Evolutionary conservation across 805 yeast species (phyloP), one percentile per base, ranked within the genome.

Genomic region (Suhomyces faveliae): DNA sequence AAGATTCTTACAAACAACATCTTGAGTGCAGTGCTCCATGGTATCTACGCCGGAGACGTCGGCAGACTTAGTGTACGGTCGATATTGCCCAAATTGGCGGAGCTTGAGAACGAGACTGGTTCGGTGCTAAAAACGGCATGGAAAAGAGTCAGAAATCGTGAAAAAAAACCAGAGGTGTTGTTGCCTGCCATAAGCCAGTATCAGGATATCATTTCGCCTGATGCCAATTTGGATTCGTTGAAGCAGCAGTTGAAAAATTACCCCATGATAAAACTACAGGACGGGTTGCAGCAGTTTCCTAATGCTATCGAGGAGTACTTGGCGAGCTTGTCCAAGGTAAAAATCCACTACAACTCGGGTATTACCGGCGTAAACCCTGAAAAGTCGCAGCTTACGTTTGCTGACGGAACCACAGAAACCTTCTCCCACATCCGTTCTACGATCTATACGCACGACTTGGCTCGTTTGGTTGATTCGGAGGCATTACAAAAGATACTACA

Each of bases 1-100:
- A 70, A 72, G 7, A 46, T 70, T 2, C 64, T 85, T 4, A 70
- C 77, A 3, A 69, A 68, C 48, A 83, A 87, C 43, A 66, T 92
- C 11, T 67, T 87, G 17, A 87, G 96, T 64, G 98, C 96, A 0
- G 68, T 90, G 3, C 73, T 86, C 62, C 89, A 90, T 59, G 99
- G 99, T 0, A 83, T 94, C 1, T 92, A 90, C 64, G 97, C 96
- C 1, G 76, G 76, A 1, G 96, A 91, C 63, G 74, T 82, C 1
- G 58, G 74, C 5, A 70, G 78, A 47, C 65, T 92, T 42, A 87
- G 96, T 69, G 81, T 85, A 0, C 67, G 78, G 17, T 73, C 86
- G 3, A 73, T 88, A 0, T 61, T 88, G 51, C 82, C 84, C 3
- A 57, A 65, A 8, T 57, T 89, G 54, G 80, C 75, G 41, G 69